Percentiles rank a stretch among this genome's conserved stretches.
These are phyloP conservation scores for Colletotrichum coccodes DNA, from an alignment of 2,329 filamentous ascomycete genomes.

Conservation along the genomic window DNA sequence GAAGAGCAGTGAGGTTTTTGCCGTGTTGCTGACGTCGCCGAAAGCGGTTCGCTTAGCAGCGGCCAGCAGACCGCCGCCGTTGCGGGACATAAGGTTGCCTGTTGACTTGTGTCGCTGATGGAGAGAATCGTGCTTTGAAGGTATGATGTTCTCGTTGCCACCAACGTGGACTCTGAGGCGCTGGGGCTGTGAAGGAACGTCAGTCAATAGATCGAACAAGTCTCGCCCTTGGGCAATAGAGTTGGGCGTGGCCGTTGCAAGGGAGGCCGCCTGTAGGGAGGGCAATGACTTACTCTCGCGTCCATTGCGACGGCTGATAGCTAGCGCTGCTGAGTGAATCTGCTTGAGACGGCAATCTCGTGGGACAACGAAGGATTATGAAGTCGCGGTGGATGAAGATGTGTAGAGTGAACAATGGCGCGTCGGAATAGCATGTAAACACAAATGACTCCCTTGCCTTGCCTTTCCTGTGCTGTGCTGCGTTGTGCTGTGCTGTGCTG, in stretches of 20 bases:
- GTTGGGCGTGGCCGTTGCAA: background rate
- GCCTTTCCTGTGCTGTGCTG: too few relatives aligned
- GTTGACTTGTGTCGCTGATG: slow-evolving; percentile 88
- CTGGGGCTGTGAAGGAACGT: slow-evolving; percentile 45
- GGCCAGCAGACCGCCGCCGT: slow-evolving; percentile 67
- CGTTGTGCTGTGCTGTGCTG: background rate
- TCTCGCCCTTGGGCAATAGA: background rate
- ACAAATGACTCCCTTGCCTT: background rate
- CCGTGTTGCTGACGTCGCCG: slow-evolving; percentile 82
- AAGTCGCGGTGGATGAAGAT: slow-evolving; percentile 26
- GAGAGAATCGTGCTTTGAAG: slow-evolving; percentile 67
- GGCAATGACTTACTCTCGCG: slow-evolving; percentile 34
- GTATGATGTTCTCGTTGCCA: slow-evolving; percentile 76
- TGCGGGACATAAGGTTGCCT: slow-evolving; percentile 65
- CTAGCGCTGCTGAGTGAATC: slow-evolving; percentile 23
- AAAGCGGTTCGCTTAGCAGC: slow-evolving; percentile 82
- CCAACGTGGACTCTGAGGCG: slow-evolving; percentile 58
- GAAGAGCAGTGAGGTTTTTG: slow-evolving; percentile 41
- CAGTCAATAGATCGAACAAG: slow-evolving; percentile 1
- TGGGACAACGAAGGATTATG: slow-evolving; percentile 11
- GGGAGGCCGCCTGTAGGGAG: slow-evolving; percentile 11
- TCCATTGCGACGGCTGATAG: slow-evolving; percentile 33
- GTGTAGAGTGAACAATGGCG: slow-evolving; percentile 20
- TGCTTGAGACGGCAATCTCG: slow-evolving; percentile 14
- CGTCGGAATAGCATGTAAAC: slow-evolving; percentile 26